Conservation (phyloP, 768 basidiomycete genomes). For the Leccinum longicurvipes region DNA sequence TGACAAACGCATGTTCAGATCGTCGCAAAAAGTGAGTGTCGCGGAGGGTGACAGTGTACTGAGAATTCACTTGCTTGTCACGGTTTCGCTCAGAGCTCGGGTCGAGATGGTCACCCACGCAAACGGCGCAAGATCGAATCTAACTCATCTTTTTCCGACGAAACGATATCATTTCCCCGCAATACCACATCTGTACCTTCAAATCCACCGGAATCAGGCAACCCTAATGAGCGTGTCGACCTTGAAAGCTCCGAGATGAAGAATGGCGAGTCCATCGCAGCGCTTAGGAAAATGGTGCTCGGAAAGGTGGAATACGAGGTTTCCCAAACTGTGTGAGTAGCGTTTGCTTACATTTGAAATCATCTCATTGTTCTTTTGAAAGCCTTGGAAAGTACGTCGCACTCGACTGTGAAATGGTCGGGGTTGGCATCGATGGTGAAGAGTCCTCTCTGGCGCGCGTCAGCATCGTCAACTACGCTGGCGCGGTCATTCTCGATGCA, state of each 20-base stretch:
- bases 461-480: constrained; percentile 79
- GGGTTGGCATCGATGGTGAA: constrained; percentile 10
- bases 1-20: constrained; percentile 10
- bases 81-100: constrained; percentile 3
- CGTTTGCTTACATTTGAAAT: neutral
- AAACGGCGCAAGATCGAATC: constrained; percentile 20
- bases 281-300: constrained; percentile 51
- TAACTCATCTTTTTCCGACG: neutral
- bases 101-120: constrained; percentile 8
- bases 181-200: constrained; percentile 4
- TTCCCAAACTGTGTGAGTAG: constrained; percentile 44
- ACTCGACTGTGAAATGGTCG: constrained; percentile 68
- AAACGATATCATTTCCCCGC: neutral
- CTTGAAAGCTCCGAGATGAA: constrained; percentile 29
- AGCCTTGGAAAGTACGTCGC: constrained; percentile 76
- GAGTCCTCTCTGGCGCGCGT: constrained; percentile 16
- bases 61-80: neutral
- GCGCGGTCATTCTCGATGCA: constrained; percentile 73
- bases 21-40: constrained; percentile 50
- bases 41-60: neutral
- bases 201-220: neutral
- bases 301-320: constrained; percentile 42
- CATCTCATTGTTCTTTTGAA: constrained; percentile 6
- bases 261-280: constrained; percentile 47
- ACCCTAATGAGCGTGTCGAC: constrained; percentile 12